Conservation (phyloP, 805 yeast species). For the Wickerhamiella parazyma region DNA sequence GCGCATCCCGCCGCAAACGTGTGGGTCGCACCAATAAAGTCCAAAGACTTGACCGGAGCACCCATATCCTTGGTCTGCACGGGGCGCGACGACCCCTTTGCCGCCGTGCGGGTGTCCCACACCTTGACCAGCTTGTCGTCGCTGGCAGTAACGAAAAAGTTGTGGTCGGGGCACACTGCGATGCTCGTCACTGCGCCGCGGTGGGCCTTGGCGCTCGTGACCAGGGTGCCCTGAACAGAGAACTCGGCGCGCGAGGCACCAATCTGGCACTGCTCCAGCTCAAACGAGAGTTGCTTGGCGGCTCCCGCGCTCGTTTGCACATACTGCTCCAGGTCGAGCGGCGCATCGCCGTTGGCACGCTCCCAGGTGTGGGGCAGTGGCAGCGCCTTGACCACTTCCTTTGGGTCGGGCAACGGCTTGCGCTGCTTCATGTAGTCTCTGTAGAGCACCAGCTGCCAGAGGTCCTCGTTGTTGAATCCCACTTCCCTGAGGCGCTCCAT, state of each 20-base stretch:
- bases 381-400: not conserved
- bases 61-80: conserved; percentile 24
- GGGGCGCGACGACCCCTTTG: conserved; percentile 36
- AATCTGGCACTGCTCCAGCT: conserved; percentile 17
- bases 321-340: conserved; percentile 11
- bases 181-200: conserved; percentile 43
- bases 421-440: conserved; percentile 47
- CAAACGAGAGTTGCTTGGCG: not conserved
- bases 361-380: conserved; percentile 12
- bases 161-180: conserved; percentile 45
- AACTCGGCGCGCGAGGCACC: conserved; percentile 27
- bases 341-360: conserved; percentile 10
- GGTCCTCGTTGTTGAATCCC: conserved; percentile 59
- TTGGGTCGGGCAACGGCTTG: conserved; percentile 8
- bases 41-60: conserved; percentile 36
- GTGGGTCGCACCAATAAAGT: conserved; percentile 31
- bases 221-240: conserved; percentile 29
- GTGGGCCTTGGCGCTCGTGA: conserved; percentile 53
- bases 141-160: conserved; percentile 65
- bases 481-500: conserved; percentile 52
- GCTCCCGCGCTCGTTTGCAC: not conserved
- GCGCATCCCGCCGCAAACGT: not conserved
- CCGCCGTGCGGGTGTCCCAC: conserved; percentile 64
- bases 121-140: conserved; percentile 56
- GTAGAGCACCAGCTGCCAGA: conserved; percentile 71